A percentile compares a stretch with the other conserved stretches of the same genome.
These are phyloP conservation scores for Chimonanthus salicifolius DNA, from an alignment of 164 flowering plant species.

Conservation along the genomic window DNA sequence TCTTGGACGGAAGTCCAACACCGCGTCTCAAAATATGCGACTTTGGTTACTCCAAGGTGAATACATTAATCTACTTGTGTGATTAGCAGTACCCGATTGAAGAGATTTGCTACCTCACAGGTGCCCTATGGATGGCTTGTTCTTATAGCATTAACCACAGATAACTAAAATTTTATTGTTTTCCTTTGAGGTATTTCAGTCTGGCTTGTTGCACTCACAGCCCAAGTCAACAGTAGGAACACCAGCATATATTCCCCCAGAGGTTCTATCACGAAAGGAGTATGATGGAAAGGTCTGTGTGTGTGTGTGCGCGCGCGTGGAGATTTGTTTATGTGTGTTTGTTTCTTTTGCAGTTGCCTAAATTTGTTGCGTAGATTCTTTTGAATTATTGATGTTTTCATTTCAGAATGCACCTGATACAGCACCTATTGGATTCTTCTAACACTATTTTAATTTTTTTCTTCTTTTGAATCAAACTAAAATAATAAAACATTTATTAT, in stretches of 20 bases:
- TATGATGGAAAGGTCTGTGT: slow-evolving; percentile 59
- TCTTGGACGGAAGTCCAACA: slow-evolving; percentile 26
- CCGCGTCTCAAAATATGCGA: slow-evolving; percentile 35
- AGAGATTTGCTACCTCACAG: neutral
- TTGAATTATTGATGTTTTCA: no score
- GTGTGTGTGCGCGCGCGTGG: no score
- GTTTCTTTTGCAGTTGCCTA: no score
- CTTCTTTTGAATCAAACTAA: no score
- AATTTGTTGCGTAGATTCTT: no score
- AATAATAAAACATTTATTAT: no score
- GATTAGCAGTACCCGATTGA: neutral
- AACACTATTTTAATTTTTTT: no score
- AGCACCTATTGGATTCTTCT: no score
- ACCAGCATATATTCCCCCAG: slow-evolving; percentile 75
- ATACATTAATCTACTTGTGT: neutral
- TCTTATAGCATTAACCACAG: neutral
- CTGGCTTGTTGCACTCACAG: slow-evolving; percentile 54
- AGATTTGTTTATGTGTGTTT: no score
- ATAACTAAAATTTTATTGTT: neutral
- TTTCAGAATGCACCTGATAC: no score
- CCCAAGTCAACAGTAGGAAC: slow-evolving; percentile 81
- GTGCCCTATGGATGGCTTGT: neutral
- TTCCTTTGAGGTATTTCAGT: slow-evolving; percentile 26
- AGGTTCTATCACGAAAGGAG: slow-evolving; percentile 52
- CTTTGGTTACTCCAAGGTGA: slow-evolving; percentile 30